phyloP scores from a whole-genome alignment of 140 eudicot genomes.

The Cichorium intybus region DNA sequence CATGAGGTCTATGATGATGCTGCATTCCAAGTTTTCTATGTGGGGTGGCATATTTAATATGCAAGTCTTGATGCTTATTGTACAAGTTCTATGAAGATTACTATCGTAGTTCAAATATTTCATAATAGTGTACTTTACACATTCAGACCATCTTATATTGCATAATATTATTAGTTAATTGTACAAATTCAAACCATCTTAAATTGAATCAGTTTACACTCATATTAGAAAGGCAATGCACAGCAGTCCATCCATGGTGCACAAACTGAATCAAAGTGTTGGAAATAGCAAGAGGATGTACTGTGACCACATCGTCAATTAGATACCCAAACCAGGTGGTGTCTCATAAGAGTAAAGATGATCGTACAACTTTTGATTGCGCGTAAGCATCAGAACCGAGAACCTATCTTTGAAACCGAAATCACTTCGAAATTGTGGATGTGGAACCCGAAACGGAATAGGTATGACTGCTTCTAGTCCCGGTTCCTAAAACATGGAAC shows the following conservation, averaged over 20 bases:
- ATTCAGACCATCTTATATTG: neutral
- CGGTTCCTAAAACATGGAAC: no score
- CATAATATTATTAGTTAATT: neutral
- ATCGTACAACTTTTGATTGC: no score
- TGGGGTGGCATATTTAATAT: neutral
- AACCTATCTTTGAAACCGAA: no score
- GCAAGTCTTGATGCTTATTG: slow-evolving; percentile 4
- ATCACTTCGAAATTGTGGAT: no score
- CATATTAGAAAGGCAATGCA: neutral
- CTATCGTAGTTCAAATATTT: slow-evolving; percentile 5
- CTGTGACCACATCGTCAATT: neutral
- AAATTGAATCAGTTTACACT: neutral
- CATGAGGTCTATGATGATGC: slow-evolving; percentile 60
- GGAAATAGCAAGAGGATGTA: no score
- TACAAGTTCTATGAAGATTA: slow-evolving; percentile 10
- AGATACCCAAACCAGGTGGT: neutral
- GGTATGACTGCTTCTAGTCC: no score
- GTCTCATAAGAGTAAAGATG: no score
- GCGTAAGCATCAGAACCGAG: no score
- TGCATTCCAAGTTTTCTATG: slow-evolving; percentile 21
- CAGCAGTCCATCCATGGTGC: neutral
- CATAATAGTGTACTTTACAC: neutral
- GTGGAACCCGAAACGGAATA: no score
- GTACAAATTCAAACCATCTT: neutral
- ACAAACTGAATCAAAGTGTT: neutral